Percentiles rank a stretch among this genome's conserved stretches.
Conservation (phyloP, 805 yeast species). For the Wickerhamiella cacticola region DNA sequence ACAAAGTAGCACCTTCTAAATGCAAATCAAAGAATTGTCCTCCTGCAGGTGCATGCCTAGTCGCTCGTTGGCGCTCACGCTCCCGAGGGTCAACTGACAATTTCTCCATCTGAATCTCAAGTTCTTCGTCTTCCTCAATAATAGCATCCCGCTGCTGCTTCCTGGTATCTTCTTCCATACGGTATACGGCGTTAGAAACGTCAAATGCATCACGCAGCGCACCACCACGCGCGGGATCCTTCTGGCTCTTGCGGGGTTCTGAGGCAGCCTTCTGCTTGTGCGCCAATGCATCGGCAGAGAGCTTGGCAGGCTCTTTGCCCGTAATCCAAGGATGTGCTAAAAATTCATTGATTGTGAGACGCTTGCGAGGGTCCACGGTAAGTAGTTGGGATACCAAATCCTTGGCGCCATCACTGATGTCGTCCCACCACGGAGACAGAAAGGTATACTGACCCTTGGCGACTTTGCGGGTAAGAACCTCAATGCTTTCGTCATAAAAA, state of each 20-base stretch:
- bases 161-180: slow-evolving; percentile 52
- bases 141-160: slow-evolving; percentile 12
- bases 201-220: slow-evolving; percentile 81
- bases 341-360: slow-evolving; percentile 63
- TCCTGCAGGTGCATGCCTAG: slow-evolving; percentile 10
- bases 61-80: slow-evolving; percentile 12
- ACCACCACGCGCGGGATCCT: slow-evolving; percentile 54
- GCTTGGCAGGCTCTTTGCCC: slow-evolving; percentile 25
- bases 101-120: slow-evolving; percentile 17
- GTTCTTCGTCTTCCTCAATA: slow-evolving; percentile 31
- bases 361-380: slow-evolving; percentile 54
- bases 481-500: slow-evolving; percentile 75
- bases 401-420: slow-evolving; percentile 56
- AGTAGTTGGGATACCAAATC: slow-evolving; percentile 53
- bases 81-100: slow-evolving; percentile 13
- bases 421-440: slow-evolving; percentile 83
- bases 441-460: slow-evolving; percentile 70
- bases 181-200: slow-evolving; percentile 72
- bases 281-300: slow-evolving; percentile 10
- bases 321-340: slow-evolving; percentile 67
- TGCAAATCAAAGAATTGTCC: slow-evolving; percentile 41
- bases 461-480: slow-evolving; percentile 60
- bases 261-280: slow-evolving; percentile 10
- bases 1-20: slow-evolving; percentile 50
- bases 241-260: slow-evolving; percentile 19